These are phyloP conservation scores for Citeromyces siamensis DNA, from an alignment of 1,139 yeast species.

Conservation along the genomic window DNA sequence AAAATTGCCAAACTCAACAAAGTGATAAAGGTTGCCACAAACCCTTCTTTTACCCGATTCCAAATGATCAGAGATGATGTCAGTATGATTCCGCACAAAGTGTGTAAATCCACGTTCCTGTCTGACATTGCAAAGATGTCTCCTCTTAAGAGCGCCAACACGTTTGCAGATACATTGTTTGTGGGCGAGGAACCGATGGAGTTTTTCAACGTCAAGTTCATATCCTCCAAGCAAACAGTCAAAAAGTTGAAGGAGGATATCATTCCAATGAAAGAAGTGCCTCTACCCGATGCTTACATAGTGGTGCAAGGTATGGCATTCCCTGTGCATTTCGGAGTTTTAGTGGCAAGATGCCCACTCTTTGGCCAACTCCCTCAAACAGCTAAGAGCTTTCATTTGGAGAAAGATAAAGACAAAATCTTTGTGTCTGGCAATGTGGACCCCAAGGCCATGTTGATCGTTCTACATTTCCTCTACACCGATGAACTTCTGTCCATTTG, in stretches of 20 bases:
- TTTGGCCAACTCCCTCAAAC: neutral
- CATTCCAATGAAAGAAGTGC: neutral
- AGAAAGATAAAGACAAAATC: neutral
- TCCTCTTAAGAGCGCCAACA: conserved; percentile 14
- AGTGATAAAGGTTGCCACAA: conserved; percentile 49
- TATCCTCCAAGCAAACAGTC: neutral
- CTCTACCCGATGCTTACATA: neutral
- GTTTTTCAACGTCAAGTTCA: neutral
- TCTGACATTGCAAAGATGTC: conserved; percentile 40
- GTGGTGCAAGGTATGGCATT: neutral
- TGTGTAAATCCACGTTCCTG: conserved; percentile 29
- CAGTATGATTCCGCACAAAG: conserved; percentile 36
- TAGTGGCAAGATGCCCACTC: neutral
- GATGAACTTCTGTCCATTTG: conserved; percentile 1
- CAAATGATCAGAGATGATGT: conserved; percentile 57
- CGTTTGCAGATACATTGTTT: neutral
- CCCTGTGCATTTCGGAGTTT: conserved; percentile 1
- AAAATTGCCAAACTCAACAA: conserved; percentile 41
- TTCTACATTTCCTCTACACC: conserved; percentile 3
- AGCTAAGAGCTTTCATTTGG: neutral
- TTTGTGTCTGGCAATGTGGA: neutral
- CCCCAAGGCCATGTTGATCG: neutral
- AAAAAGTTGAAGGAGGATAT: neutral
- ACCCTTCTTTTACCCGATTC: conserved; percentile 55
- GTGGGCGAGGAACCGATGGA: neutral